Percentiles rank a stretch among this genome's conserved stretches.
Conservation (phyloP, 116 monocot species). For the Iris pallida region DNA sequence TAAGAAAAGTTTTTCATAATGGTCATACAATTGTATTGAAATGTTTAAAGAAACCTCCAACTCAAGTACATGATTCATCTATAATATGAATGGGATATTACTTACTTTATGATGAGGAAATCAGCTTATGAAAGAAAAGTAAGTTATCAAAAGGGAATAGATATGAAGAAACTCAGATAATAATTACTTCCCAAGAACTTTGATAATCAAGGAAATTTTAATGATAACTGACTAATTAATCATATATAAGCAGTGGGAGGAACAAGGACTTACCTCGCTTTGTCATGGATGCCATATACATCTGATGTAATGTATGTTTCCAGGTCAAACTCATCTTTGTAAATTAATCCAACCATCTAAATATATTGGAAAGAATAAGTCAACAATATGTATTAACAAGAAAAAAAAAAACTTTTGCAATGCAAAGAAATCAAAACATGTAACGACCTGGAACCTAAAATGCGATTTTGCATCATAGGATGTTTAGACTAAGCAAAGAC, state of each 20-base stretch:
- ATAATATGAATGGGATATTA: too few relatives aligned
- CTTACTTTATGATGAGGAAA: too few relatives aligned
- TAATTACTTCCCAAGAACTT: neutral
- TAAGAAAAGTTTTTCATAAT: too few relatives aligned
- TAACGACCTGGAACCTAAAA: neutral
- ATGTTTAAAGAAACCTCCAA: too few relatives aligned
- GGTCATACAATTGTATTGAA: too few relatives aligned
- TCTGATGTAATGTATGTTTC: constrained; percentile 77
- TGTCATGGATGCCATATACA: constrained; percentile 51
- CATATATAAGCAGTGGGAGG: neutral
- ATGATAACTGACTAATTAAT: neutral
- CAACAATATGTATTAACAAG: neutral
- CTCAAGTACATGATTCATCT: too few relatives aligned
- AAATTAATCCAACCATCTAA: constrained; percentile 65
- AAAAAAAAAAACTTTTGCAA: too few relatives aligned
- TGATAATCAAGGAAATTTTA: too few relatives aligned
- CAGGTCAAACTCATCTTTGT: constrained; percentile 61
- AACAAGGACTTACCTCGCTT: constrained; percentile 36
- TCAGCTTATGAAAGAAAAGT: neutral
- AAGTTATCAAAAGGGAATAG: neutral
- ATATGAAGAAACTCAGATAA: neutral
- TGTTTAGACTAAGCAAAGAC: too few relatives aligned
- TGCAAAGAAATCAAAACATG: neutral
- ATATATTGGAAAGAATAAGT: neutral
- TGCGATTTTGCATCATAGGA: neutral